Evolutionary conservation across 345 rosid species (phyloP).

Genomic region (Leavenworthia alabamica): DNA sequence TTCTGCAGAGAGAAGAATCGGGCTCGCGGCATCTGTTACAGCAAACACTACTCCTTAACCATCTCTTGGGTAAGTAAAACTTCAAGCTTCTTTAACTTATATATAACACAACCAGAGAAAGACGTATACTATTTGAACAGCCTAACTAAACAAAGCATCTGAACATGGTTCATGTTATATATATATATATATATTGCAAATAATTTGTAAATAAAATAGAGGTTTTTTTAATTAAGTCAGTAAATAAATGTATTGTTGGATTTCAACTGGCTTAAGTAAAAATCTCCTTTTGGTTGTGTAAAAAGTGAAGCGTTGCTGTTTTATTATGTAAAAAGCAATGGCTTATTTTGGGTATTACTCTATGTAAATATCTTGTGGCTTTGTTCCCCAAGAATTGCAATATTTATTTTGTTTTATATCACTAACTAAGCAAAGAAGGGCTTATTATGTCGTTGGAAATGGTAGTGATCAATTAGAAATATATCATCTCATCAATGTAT

Average conservation of each 20-base stretch:
- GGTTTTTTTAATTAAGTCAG: constrained; percentile 24
- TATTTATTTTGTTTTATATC: neutral
- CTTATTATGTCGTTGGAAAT: no score
- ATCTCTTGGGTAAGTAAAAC: constrained; percentile 21
- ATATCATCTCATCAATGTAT: no score
- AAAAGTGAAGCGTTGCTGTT: constrained; percentile 29
- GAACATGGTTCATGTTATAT: constrained; percentile 19
- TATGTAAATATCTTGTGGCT: constrained; percentile 28
- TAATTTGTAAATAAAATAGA: constrained; percentile 29
- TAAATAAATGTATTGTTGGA: constrained; percentile 29
- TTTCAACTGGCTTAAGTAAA: constrained; percentile 22
- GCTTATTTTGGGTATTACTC: constrained; percentile 9
- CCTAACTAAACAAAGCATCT: constrained; percentile 24
- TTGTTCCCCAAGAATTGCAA: constrained; percentile 20
- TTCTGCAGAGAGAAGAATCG: constrained; percentile 75
- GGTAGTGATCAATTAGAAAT: no score
- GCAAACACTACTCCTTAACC: constrained; percentile 15
- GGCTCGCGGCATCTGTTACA: constrained; percentile 43
- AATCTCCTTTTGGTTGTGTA: constrained; percentile 28
- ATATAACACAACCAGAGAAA: constrained; percentile 19
- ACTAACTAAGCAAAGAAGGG: no score
- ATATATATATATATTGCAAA: constrained; percentile 29
- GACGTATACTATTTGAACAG: constrained; percentile 26
- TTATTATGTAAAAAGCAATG: constrained; percentile 33
- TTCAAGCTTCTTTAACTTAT: constrained; percentile 15